These are phyloP conservation scores for Chimonanthus salicifolius DNA, from an alignment of 164 flowering plant genomes.

Conservation along the genomic window DNA sequence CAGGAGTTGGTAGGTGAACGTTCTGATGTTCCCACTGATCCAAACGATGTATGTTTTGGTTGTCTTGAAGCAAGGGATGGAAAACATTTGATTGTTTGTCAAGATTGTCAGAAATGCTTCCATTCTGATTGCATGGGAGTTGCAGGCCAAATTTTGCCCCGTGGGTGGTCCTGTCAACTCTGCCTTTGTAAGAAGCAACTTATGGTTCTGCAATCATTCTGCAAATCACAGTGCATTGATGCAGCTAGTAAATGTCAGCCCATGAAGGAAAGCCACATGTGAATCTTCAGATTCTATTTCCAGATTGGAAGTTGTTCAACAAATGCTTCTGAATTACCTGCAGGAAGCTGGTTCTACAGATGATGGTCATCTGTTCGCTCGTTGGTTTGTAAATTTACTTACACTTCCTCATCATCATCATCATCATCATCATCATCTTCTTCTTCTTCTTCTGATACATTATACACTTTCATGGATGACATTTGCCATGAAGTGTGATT, in stretches of 20 bases:
- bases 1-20: conserved; percentile 44
- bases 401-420: neutral
- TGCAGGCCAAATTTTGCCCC: conserved; percentile 41
- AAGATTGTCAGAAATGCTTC: conserved; percentile 69
- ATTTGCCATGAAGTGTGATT: neutral
- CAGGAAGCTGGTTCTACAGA: conserved; percentile 68
- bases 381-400: conserved; percentile 56
- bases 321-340: conserved; percentile 80
- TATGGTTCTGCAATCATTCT: conserved; percentile 53
- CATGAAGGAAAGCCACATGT: conserved; percentile 22
- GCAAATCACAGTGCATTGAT: conserved; percentile 51
- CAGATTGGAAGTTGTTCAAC: conserved; percentile 70
- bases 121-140: conserved; percentile 84
- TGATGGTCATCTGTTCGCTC: conserved; percentile 67
- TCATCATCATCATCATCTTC: neutral
- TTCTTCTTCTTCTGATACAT: too few species aligned
- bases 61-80: conserved; percentile 59
- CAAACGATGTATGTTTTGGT: conserved; percentile 56
- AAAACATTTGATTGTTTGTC: conserved; percentile 43
- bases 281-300: conserved; percentile 33
- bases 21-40: conserved; percentile 21
- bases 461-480: neutral
- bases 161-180: conserved; percentile 59
- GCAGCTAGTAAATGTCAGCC: conserved; percentile 20
- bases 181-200: conserved; percentile 82